phyloP scores from a whole-genome alignment of 2,329 filamentous ascomycete species.

The Fusarium palustre region DNA sequence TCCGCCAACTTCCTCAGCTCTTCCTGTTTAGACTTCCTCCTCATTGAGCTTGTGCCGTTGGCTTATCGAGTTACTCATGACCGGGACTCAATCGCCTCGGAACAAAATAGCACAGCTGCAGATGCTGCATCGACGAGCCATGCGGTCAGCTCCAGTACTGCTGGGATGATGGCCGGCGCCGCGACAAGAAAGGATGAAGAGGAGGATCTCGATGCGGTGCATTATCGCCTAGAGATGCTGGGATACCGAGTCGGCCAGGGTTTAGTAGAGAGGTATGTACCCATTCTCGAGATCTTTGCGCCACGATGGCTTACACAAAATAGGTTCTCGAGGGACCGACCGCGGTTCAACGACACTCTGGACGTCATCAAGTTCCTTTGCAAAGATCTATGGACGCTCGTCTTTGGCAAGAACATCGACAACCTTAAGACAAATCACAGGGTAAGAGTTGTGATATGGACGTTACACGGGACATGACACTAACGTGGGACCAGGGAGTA shows the following conservation, averaged over 20 bases:
- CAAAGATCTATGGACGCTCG: conserved; percentile 95
- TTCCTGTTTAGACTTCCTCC: conserved; percentile 90
- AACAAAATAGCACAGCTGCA: conserved; percentile 37
- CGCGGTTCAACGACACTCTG: conserved; percentile 89
- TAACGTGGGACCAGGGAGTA: conserved; percentile 71
- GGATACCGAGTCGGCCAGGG: conserved; percentile 95
- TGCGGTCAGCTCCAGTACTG: conserved; percentile 44
- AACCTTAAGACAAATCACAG: conserved; percentile 98
- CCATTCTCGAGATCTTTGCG: background rate
- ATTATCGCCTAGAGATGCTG: conserved; percentile 82
- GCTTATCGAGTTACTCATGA: conserved; percentile 87
- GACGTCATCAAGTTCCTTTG: conserved; percentile 99
- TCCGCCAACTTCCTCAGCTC: conserved; percentile 80
- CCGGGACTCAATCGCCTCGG: conserved; percentile 65
- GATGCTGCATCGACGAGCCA: conserved; percentile 39
- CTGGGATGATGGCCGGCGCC: conserved; percentile 41
- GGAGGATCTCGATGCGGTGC: conserved; percentile 85
- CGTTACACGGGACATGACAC: background rate
- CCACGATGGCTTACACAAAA: conserved; percentile 49
- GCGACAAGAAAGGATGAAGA: conserved; percentile 71
- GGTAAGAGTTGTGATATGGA: conserved; percentile 59
- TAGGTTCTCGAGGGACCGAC: conserved; percentile 84
- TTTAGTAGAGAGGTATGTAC: conserved; percentile 81
- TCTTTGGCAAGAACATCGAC: conserved; percentile 97
- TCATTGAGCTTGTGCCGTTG: conserved; percentile 97